Base-by-base conservation (phyloP, 139 green algal species). In the Coelastrella sp. region DNA sequence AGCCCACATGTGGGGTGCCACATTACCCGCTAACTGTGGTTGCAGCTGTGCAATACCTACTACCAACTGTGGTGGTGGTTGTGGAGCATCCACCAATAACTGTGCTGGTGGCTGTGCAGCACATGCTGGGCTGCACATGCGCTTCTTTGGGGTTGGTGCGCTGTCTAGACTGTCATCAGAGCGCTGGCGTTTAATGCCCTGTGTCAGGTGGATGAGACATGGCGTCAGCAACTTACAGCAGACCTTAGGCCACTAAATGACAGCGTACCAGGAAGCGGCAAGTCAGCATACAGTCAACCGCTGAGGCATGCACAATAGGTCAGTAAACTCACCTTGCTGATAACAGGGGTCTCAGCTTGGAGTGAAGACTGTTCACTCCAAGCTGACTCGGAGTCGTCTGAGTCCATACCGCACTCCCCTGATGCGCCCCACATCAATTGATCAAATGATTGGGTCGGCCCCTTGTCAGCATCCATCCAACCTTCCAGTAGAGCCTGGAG, bases 391-490 rank as follows among this genome's bases (percentile, higher is more conserved):
- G n/a, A n/a, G n/a, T n/a, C n/a, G n/a, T n/a, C n/a, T n/a, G n/a
- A n/a, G n/a, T n/a, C n/a, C n/a, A n/a, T n/a, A n/a, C n/a, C n/a
- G n/a, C n/a, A n/a, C n/a, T n/a, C n/a, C n/a, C n/a, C n/a, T n/a
- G n/a, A n/a, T n/a, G 57, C 74, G 77, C 77, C 40, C 77, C 77
- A 84, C 57, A 84, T 74, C 57, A 74, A n/a, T n/a, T n/a, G 59
- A 38, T 59, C 77, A 9, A 59, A 60, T n/a, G n/a, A 27, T 38
- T 84, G 21, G 17, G 66, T 23, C 59, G 74, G 25, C 3, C 17
- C 27, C 38, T 59, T 17, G n/a, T 59, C 59, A 32, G 53, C 53
- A 27, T 45, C 27, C 25, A 38, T 72, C 5, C 73, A 59, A 59
- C 57, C 77, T 13, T 72, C 38, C 59, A 84, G 59, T 40, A 84